Percentiles rank a stretch among this genome's conserved stretches.
These are phyloP conservation scores for Przewalskia tangutica DNA, from an alignment of 257 asterid genomes.

Conservation along the genomic window DNA sequence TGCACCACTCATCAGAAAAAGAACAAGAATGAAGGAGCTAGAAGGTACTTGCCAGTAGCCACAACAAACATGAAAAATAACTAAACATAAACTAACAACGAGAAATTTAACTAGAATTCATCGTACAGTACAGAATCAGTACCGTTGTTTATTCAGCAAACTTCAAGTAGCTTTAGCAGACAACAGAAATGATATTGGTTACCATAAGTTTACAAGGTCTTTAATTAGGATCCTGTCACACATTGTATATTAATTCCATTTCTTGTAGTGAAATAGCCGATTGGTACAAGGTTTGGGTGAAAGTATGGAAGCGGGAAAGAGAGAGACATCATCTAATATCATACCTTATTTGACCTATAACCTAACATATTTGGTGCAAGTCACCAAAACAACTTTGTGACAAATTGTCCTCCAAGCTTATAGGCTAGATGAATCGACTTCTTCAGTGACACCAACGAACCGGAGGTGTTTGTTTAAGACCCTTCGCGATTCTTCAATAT, in stretches of 20 bases:
- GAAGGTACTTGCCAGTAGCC: background rate
- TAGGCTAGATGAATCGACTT: background rate
- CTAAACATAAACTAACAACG: background rate
- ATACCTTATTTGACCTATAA: background rate
- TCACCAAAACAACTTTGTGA: background rate
- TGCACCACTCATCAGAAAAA: background rate
- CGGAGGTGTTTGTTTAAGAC: background rate
- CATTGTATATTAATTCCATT: background rate
- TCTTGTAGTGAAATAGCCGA: background rate
- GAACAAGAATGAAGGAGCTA: background rate
- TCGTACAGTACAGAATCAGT: background rate
- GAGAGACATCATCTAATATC: background rate
- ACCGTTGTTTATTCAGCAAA: background rate
- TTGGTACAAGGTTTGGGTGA: background rate
- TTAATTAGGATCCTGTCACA: background rate
- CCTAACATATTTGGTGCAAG: background rate
- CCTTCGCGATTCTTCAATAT: background rate
- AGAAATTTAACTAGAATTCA: background rate
- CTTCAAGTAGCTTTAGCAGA: background rate
- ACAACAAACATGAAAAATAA: background rate
- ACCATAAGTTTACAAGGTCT: background rate
- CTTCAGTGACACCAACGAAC: background rate
- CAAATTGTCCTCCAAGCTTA: background rate
- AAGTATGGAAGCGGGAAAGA: background rate
- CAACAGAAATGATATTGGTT: background rate